phyloP scores from a whole-genome alignment of 371 early-diverging fungal species.

The Synchytrium microbalum region DNA sequence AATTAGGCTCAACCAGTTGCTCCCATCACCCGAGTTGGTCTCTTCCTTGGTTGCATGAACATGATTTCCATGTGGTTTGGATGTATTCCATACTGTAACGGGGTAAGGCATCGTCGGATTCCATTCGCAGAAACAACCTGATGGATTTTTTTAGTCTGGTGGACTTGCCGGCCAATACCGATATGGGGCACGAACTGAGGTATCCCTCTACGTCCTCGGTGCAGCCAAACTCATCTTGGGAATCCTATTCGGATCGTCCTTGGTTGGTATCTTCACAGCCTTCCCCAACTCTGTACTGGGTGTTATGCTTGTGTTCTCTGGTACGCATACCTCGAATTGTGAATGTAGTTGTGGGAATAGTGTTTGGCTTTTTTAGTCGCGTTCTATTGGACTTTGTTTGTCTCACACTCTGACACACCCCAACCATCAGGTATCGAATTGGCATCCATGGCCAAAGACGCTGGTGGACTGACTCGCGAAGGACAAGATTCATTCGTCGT shows the following conservation, averaged over 20 bases:
- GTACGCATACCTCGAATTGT: too few species aligned
- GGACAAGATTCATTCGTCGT: conserved; percentile 53
- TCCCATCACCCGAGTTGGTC: conserved; percentile 49
- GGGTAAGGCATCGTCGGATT: conserved; percentile 10
- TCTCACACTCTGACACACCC: too few species aligned
- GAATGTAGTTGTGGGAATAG: too few species aligned
- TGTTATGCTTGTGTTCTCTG: conserved; percentile 78
- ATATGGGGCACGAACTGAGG: conserved; percentile 82
- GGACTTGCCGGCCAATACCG: conserved; percentile 89
- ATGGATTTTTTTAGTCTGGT: conserved; percentile 53
- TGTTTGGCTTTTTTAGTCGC: too few species aligned
- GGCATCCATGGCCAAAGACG: neutral
- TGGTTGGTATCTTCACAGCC: conserved; percentile 55
- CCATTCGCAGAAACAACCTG: neutral
- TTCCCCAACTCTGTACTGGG: conserved; percentile 74
- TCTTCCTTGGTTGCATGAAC: conserved; percentile 78
- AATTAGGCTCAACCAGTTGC: conserved; percentile 33
- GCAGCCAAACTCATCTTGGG: conserved; percentile 64
- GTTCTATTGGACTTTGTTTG: too few species aligned
- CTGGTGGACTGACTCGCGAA: neutral
- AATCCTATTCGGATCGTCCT: conserved; percentile 68
- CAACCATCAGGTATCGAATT: neutral
- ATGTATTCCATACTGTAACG: conserved; percentile 67
- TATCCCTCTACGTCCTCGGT: conserved; percentile 71
- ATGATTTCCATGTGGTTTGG: conserved; percentile 79